Base-by-base conservation (phyloP, 768 basidiomycete species). In the Russula virescens region DNA sequence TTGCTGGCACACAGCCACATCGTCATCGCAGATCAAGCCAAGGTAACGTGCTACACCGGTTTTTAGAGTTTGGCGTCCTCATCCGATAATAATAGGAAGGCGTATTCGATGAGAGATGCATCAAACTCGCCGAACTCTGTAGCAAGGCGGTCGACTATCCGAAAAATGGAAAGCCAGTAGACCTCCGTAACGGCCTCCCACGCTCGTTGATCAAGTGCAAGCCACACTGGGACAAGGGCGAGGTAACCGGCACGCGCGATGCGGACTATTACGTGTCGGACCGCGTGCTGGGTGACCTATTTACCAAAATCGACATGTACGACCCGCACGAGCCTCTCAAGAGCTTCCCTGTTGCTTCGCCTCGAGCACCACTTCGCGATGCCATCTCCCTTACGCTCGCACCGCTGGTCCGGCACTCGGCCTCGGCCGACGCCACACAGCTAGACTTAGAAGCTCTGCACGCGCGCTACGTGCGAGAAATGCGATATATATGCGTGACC, bases 71-170 rank as follows among this genome's bases (percentile, higher is more conserved):
- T 31, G 38, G 38, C 63, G 26, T 18, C 18, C 48, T 47, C 28
- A 26, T 43, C 16, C 51, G n/a, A 3, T 34, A 25, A 10, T 35
- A 68, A 3, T 65, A 89, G 86, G 72, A 79, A 6, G 89, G 90
- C 4, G 84, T 85, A 23, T 74, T 73, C 21, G 87, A 91, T 65
- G 67, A 72, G 0, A 68, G 73, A 48, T 92, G 91, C 71, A 61
- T 81, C 42, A 71, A 68, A 46, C 74, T 93, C 7, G 88, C 89
- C 5, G 74, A 77, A 58, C 72, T 88, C n/a, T 90, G 86, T 61
- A 78, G 72, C 61, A 69, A 82, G 78, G 89, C 89, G 0, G 90
- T 92, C 9, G 90, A 91, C 68, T 92, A 89, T 71, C 83, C 88
- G 0, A 92, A 92, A 73, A 85, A 86, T 62, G 90, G 89, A 13